Conservation (phyloP, 202 grass and related monocot genomes). For the Dendrocalamus latiflorus region DNA sequence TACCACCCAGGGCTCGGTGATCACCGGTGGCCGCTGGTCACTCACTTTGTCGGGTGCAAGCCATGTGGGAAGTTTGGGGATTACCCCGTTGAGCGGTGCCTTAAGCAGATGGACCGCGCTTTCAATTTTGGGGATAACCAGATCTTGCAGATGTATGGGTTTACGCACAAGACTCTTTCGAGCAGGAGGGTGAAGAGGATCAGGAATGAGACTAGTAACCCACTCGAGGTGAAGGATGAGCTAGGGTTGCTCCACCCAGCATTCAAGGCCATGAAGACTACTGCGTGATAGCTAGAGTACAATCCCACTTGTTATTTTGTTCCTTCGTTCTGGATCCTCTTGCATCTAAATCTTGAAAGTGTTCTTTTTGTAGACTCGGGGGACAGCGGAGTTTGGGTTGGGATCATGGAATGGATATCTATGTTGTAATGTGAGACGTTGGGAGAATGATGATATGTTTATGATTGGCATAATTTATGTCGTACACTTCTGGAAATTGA, state of each 20-base stretch:
- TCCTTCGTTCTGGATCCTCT: conserved; percentile 43
- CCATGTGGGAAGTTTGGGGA: conserved; percentile 96
- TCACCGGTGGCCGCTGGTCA: conserved; percentile 93
- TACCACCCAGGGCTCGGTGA: conserved; percentile 87
- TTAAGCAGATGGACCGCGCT: conserved; percentile 98
- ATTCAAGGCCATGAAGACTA: conserved; percentile 68
- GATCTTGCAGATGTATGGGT: conserved; percentile 96
- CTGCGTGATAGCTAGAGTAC: conserved; percentile 41
- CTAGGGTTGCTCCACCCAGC: conserved; percentile 83
- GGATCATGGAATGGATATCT: conserved; percentile 33
- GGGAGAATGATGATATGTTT: conserved; percentile 27
- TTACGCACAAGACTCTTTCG: conserved; percentile 72
- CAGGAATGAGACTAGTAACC: conserved; percentile 86
- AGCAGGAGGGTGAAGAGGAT: conserved; percentile 90
- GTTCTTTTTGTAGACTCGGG: conserved; percentile 48
- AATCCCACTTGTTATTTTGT: conserved; percentile 45
- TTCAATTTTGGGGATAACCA: conserved; percentile 99
- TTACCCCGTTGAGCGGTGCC: conserved; percentile 89
- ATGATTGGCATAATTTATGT: conserved; percentile 40
- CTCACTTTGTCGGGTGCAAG: conserved; percentile 98
- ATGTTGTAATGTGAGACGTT: conserved; percentile 47
- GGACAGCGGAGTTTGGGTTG: conserved; percentile 15
- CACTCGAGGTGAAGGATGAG: conserved; percentile 66
- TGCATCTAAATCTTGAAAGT: conserved; percentile 36
- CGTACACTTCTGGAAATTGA: conserved; percentile 14